Evolutionary conservation across 2,329 filamentous ascomycete genomes (phyloP), one percentile per base, ranked within the genome.

Genomic region (Epichloe gansuensis): DNA sequence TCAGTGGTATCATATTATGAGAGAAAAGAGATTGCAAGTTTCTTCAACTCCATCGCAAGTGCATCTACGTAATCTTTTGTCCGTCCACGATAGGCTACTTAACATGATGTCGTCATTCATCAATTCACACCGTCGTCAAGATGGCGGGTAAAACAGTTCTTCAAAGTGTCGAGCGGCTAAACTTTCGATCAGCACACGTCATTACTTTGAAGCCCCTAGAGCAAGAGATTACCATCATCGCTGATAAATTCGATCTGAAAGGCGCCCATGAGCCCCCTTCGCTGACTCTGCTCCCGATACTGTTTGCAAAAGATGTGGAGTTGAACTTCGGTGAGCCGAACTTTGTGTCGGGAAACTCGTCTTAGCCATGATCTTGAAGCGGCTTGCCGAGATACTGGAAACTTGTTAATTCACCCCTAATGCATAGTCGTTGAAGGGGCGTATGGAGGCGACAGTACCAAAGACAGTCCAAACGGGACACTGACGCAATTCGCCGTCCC

Each of bases 381-480:
- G 11, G 70, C 71, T 55, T 79, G 73, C 48, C 76, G 69, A 1
- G 78, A 80, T 25, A 82, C 78, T 81, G 49, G 3, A 13, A 38
- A 35, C 9, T 8, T 35, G 34, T 28, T 39, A 52, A 42, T 38
- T 28, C 2, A 31, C 8, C 31, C 31, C 9, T 9, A 4, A 31
- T 31, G 8, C 28, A 31, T 31, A 9, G 31, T 31, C 31, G 31
- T 31, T 31, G 9, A 31, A 31, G 31, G 31, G 31, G 31, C 31
- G 0, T 8, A 13, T 31, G 2, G 17, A 34, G 5, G 34, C 17
- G 9, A 23, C 57, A 74, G 28, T 67, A 82, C 80, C 67, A 59
- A 84, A 84, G 2, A 80, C 80, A 2, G 80, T 83, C 81, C 81
- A 84, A 8, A 84, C 72, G 1, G 80, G 81, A 58, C 77, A 81